Base-by-base conservation (phyloP, 1,284 basidiomycete species). In the Heterobasidion irregulare region DNA sequence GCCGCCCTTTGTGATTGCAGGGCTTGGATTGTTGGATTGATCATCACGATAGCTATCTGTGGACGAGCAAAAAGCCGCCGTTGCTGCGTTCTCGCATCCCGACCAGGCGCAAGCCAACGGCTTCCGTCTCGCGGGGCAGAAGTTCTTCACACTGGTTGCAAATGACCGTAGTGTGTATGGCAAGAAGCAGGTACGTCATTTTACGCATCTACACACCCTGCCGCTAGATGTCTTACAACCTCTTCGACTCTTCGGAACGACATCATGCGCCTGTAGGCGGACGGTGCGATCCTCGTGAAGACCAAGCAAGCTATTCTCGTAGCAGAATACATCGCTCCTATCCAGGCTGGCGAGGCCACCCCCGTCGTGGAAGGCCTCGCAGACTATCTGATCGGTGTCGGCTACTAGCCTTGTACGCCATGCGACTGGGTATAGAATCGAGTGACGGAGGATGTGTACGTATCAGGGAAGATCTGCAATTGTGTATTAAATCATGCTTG, bases 251-350 rank as follows among this genome's bases (percentile, higher is more conserved):
- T 41, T n/a, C 38, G 38, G 18, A 49, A n/a, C 18, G 38, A 52
- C n/a, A 15, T 36, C 43, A 13, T 35, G 38, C 55, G 6, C 53
- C 18, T 53, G 26, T 66, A 96, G 93, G 81, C 79, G 33, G 84
- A 92, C 68, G 96, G 95, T 1, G 80, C 80, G 56, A 74, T 94
- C 58, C 67, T 95, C 59, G 87, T 93, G 57, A 92, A 93, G 78
- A 98, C 94, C 32, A 89, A 80, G 63, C 91, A 94, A 67, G 93
- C 92, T 4, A 77, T 97, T 59, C 78, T 98, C 56, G 83, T 98
- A 26, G 81, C 85, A 12, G 84, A 87, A 64, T 98, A 98, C 72
- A 61, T 63, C 0, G 75, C 80, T 32, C 92, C 92, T 0, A 66
- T 72, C 32, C 88, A 90, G 66, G 88, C 87, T 2, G 67, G 75